Base-by-base conservation (phyloP, 73 alveolate genomes). In the Tetrahymena elliotti region DNA sequence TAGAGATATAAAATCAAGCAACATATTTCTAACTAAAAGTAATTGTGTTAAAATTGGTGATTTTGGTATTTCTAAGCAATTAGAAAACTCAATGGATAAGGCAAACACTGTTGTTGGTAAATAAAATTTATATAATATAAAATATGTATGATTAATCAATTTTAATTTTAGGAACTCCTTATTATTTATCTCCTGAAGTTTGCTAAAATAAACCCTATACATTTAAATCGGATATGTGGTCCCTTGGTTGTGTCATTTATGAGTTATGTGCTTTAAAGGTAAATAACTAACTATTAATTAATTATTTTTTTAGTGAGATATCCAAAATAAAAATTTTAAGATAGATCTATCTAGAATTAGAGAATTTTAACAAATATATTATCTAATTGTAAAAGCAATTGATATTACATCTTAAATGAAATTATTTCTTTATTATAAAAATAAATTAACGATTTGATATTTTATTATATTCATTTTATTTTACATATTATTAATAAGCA, bases 1-100 rank as follows among this genome's bases (percentile, higher is more conserved):
- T 97, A 95, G 99, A 84, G 99, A 99, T 95, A 96, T 99, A 33
- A 99, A 99, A 92, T 96, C 99, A 36, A 97, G 97, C 84, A 99
- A 99, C 96, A 98, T 99, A 24, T 99, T 99, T 97, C 96, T 99
- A 40, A 99, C 99, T 54, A 98, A 98, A 92, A 98, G 98, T 95
- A 98, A 98, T 95, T 96, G 98, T 52, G 99, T 98, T 16, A 97
- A 96, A 95, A 38, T 98, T 38, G 99, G 99, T 20, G 99, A 98
- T 97, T 98, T 97, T 83, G 99, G 99, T 5, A 97, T 98, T 93
- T 97, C 98, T 4, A 98, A 96, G 97, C 93, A 95, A 12, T 93
- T 98, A 47, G 96, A 95, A 18, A 94, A 95, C 83, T 94, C 98
- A 20, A 94, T 96, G 35, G 98, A 96, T 93, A 94, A 95, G 36